Evolutionary conservation across 225 moss, liverwort and hornwort species (phyloP).

Genomic region (Climacium dendroides): DNA sequence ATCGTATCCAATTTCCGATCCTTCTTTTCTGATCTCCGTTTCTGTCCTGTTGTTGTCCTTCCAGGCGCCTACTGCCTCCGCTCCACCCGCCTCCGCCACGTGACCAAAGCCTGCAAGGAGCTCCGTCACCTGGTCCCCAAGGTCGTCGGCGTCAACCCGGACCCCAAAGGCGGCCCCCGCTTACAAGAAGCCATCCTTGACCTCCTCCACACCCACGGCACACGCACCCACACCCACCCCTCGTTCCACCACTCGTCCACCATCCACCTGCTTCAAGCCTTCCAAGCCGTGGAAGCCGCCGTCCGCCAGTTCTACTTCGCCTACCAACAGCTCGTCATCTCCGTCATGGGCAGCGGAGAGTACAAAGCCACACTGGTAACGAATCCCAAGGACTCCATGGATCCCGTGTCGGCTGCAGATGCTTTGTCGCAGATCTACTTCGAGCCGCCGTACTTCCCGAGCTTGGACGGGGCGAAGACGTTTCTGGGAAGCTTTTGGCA

Average conservation of each 20-base stretch:
- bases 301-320: slow-evolving; percentile 84
- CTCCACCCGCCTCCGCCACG: slow-evolving; percentile 46
- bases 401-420: slow-evolving; percentile 36
- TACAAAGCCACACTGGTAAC: slow-evolving; percentile 27
- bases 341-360: slow-evolving; percentile 77
- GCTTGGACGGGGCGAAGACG: slow-evolving; percentile 72
- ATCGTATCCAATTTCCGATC: background rate
- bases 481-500: slow-evolving; percentile 68
- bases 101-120: slow-evolving; percentile 64
- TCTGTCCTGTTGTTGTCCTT: background rate
- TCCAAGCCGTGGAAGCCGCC: slow-evolving; percentile 65
- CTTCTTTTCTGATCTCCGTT: background rate
- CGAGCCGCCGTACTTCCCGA: slow-evolving; percentile 78
- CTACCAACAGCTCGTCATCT: slow-evolving; percentile 71
- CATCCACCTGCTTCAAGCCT: slow-evolving; percentile 70
- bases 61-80: slow-evolving; percentile 60
- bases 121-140: slow-evolving; percentile 64
- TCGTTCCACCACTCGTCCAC: slow-evolving; percentile 39
- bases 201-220: slow-evolving; percentile 62
- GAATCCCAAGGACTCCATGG: background rate
- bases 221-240: slow-evolving; percentile 10
- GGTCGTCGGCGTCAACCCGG: slow-evolving; percentile 64
- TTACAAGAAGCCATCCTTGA: slow-evolving; percentile 67
- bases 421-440: slow-evolving; percentile 69
- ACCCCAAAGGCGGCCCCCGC: slow-evolving; percentile 68